Evolutionary conservation across 331 rosid genomes (phyloP), one percentile per base, ranked within the genome.

Genomic region (Quercus phellos): DNA sequence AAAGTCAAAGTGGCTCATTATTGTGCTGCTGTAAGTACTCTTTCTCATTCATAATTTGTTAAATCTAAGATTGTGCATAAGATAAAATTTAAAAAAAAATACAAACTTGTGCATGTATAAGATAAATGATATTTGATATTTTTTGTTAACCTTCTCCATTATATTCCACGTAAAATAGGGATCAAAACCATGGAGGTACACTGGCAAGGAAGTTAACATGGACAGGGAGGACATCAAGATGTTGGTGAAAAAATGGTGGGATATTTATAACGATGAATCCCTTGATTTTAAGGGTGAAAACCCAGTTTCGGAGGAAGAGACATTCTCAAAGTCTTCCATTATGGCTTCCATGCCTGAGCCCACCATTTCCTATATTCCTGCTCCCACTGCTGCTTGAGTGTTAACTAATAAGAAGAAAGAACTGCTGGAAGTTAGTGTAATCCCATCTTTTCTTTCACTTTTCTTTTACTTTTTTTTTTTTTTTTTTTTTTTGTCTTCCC

Each of bases 241-340:
- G 42, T 82, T 90, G 61, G 91, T 90, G 22, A 72, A 79, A n/a
- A 90, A 86, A 82, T 90, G 91, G 94, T 85, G 91, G 94, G 89
- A 90, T 13, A 77, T 90, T 35, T 88, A 85, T 27, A 76, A 88
- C 75, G 94, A 90, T 29, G 74, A 74, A 70, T 85, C 92, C 60
- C 87, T 90, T 21, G 90, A 88, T 58, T 85, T 79, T 68, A 90
- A 88, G 80, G 73, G 72, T 0, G 79, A 81, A 79, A 72, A 54
- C 74, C 87, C 24, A 12, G 78, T 38, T 21, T 13, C 70, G 5
- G 83, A 35, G 18, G 88, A 35, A 9, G 80, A 84, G 56, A 29
- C 87, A 6, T 63, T 74, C 72, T 78, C 90, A 4, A 86, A 61
- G 82, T 82, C 80, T 35, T 81, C 87, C 24, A 67, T 88, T 80